Conservation (phyloP, 352 stramenopile species). For the Pythium plurisporium region DNA sequence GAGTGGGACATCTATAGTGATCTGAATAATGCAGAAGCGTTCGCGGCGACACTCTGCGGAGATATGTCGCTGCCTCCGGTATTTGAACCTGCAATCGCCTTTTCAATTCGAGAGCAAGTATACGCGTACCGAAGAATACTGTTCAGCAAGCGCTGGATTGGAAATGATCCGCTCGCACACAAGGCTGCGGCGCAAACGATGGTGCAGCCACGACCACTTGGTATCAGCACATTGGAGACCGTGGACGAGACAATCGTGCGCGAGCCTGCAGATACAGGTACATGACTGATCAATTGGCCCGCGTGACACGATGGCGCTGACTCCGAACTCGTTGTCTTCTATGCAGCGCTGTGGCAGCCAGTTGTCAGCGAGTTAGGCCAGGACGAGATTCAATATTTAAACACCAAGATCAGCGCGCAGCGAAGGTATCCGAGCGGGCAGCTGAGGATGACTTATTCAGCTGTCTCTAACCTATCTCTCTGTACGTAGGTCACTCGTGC, state of each 20-base stretch:
- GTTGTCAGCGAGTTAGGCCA: conserved; percentile 61
- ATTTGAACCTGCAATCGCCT: conserved; percentile 63
- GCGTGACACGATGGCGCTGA: neutral
- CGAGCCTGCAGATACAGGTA: conserved; percentile 32
- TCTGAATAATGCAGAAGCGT: conserved; percentile 40
- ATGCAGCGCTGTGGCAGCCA: conserved; percentile 62
- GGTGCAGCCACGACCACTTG: conserved; percentile 6
- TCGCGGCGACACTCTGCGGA: conserved; percentile 47
- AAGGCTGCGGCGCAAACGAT: conserved; percentile 2
- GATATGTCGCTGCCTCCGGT: conserved; percentile 49
- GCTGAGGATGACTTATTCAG: neutral
- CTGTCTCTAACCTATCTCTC: neutral
- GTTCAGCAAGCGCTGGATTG: conserved; percentile 53
- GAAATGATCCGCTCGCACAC: conserved; percentile 30
- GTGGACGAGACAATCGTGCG: conserved; percentile 46
- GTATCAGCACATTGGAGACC: conserved; percentile 49
- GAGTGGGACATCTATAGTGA: conserved; percentile 72
- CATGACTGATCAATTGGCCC: neutral
- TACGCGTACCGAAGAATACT: conserved; percentile 53
- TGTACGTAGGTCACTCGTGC: conserved; percentile 33
- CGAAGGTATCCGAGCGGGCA: conserved; percentile 5
- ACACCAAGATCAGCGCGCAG: conserved; percentile 25
- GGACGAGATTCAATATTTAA: conserved; percentile 70
- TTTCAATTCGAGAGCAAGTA: conserved; percentile 75
- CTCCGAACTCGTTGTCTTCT: neutral